phyloP scores from a whole-genome alignment of 1,284 basidiomycete genomes.

The Cutaneotrichosporon daszewskae region DNA sequence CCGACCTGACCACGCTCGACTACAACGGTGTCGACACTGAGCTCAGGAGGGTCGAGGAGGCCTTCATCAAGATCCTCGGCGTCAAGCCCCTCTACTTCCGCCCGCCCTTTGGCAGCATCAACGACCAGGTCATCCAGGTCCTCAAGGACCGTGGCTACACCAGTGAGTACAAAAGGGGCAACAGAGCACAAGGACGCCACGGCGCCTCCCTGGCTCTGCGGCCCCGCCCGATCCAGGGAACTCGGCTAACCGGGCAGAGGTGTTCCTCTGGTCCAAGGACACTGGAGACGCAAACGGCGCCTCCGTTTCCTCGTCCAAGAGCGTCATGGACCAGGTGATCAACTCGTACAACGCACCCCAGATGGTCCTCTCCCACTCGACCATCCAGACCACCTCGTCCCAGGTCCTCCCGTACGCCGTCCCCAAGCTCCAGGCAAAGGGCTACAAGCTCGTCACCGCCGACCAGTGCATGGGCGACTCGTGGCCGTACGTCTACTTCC shows the following conservation, averaged over 20 bases:
- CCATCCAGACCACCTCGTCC: constrained; percentile 23
- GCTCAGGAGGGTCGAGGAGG: constrained; percentile 52
- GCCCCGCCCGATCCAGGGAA: too few species aligned
- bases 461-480: constrained; percentile 46
- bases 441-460: constrained; percentile 42
- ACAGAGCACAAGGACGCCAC: background rate
- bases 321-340: constrained; percentile 25
- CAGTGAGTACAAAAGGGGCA: constrained; percentile 21
- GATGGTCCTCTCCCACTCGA: constrained; percentile 38
- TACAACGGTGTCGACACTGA: constrained; percentile 44
- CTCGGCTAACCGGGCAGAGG: constrained; percentile 20
- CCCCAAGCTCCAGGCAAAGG: constrained; percentile 26
- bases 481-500: constrained; percentile 43
- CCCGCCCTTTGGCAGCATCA: constrained; percentile 53
- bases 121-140: constrained; percentile 52
- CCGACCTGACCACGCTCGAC: constrained; percentile 50
- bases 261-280: constrained; percentile 45
- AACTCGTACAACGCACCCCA: constrained; percentile 31
- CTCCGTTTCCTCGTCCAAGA: constrained; percentile 24
- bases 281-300: constrained; percentile 34
- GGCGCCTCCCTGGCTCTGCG: background rate
- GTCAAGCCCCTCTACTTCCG: constrained; percentile 51
- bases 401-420: constrained; percentile 37
- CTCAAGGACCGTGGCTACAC: constrained; percentile 49
- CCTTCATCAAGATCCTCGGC: constrained; percentile 53